Conservation (phyloP, 169 alveolate species). For the Amoebophrya sp. region DNA sequence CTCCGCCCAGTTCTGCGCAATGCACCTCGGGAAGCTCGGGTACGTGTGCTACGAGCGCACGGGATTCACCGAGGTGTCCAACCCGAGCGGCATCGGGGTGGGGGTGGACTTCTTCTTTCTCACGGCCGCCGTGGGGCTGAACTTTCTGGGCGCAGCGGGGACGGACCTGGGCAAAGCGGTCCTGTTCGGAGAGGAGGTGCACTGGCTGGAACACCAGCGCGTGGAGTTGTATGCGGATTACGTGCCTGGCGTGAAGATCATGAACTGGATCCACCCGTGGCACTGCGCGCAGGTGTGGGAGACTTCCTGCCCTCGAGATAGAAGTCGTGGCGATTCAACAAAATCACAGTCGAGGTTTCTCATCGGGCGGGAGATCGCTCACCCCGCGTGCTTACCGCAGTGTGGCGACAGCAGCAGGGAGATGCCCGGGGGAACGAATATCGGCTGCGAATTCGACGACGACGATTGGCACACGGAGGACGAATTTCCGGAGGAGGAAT, state of each 20-base stretch:
- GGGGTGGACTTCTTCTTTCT: not conserved
- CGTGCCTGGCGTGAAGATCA: not conserved
- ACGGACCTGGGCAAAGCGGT: not conserved
- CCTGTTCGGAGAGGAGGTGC: not conserved
- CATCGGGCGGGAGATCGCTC: not conserved
- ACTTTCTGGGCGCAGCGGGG: not conserved
- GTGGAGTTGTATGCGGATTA: not conserved
- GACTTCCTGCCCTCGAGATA: not conserved
- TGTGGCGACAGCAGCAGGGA: not conserved
- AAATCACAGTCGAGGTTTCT: no score
- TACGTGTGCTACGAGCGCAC: not conserved
- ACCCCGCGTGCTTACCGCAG: not conserved
- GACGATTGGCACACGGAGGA: not conserved
- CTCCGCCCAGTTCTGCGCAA: not conserved
- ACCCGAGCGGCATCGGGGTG: not conserved
- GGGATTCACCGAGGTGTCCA: not conserved
- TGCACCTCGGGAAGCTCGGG: not conserved
- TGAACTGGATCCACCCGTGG: not conserved
- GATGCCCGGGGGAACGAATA: no score
- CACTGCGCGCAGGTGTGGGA: not conserved
- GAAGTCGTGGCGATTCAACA: no score
- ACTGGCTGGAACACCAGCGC: not conserved
- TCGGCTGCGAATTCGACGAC: not conserved
- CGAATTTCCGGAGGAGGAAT: not conserved
- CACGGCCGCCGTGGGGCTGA: not conserved